A percentile compares a stretch with the other conserved stretches of the same genome.
Conservation (phyloP, 2,329 filamentous ascomycete species). For the Meredithiella fracta region DNA sequence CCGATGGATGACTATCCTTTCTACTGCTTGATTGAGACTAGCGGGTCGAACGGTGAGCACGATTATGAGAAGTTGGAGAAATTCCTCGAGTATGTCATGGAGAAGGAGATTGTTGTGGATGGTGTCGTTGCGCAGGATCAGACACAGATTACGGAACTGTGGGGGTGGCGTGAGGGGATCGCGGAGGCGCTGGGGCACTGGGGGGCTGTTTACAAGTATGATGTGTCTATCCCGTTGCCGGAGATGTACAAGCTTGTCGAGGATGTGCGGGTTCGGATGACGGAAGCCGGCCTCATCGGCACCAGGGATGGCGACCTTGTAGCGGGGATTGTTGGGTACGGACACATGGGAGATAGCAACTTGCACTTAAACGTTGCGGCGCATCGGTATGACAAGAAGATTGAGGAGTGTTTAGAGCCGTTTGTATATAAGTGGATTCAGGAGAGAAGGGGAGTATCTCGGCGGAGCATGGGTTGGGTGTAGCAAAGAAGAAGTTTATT, state of each 20-base stretch:
- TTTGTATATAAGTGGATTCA: slow-evolving; percentile 97
- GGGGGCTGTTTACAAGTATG: slow-evolving; percentile 97
- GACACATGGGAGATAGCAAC: slow-evolving; percentile 96
- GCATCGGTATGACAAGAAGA: slow-evolving; percentile 65
- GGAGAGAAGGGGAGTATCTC: slow-evolving; percentile 84
- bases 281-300: slow-evolving; percentile 58
- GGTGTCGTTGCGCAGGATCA: slow-evolving; percentile 87
- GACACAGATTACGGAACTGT: slow-evolving; percentile 71
- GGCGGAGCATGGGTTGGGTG: slow-evolving; percentile 83
- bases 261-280: slow-evolving; percentile 59
- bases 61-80: slow-evolving; percentile 79
- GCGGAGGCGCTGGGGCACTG: slow-evolving; percentile 77
- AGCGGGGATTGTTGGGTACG: slow-evolving; percentile 83
- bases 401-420: slow-evolving; percentile 79
- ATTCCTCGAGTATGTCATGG: slow-evolving; percentile 87
- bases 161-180: slow-evolving; percentile 87
- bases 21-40: slow-evolving; percentile 94
- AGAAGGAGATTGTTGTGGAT: slow-evolving; percentile 68
- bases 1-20: slow-evolving; percentile 84
- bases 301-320: slow-evolving; percentile 45
- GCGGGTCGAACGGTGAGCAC: slow-evolving; percentile 84
- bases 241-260: slow-evolving; percentile 83
- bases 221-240: slow-evolving; percentile 78
- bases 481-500: slow-evolving; percentile 93
- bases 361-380: slow-evolving; percentile 83